Percentiles rank a stretch among this genome's conserved stretches.
These are phyloP conservation scores for Globisporangium polare DNA, from an alignment of 352 stramenopile genomes.

Conservation along the genomic window DNA sequence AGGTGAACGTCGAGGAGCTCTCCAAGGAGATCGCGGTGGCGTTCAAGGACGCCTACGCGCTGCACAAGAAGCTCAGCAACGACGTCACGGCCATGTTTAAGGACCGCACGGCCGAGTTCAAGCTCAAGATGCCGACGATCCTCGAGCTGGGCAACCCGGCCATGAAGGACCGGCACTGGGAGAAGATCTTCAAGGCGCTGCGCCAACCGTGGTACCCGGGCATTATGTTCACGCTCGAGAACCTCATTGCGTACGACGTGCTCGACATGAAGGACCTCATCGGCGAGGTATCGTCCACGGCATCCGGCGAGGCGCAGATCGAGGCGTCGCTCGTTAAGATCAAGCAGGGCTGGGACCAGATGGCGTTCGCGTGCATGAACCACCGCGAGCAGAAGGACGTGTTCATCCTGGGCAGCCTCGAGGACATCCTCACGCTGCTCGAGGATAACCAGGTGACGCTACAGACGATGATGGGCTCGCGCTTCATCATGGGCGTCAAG, in stretches of 20 bases:
- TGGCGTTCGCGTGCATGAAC: constrained; percentile 78
- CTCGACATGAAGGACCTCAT: constrained; percentile 88
- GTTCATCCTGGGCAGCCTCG: constrained; percentile 88
- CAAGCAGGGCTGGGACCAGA: constrained; percentile 85
- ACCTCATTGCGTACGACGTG: constrained; percentile 85
- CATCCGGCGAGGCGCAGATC: constrained; percentile 88
- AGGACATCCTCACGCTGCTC: constrained; percentile 87
- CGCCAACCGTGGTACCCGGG: constrained; percentile 87
- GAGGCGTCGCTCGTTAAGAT: constrained; percentile 88
- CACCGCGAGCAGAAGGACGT: constrained; percentile 85
- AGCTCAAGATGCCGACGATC: constrained; percentile 89
- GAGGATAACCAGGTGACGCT: constrained; percentile 92
- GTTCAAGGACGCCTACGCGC: constrained; percentile 87
- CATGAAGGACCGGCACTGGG: constrained; percentile 95
- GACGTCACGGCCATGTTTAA: constrained; percentile 87
- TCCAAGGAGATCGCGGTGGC: constrained; percentile 81
- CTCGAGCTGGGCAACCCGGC: constrained; percentile 88
- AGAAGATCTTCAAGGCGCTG: constrained; percentile 91
- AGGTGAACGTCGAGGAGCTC: constrained; percentile 87
- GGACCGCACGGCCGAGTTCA: constrained; percentile 87
- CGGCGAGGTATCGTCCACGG: constrained; percentile 77
- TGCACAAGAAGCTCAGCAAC: constrained; percentile 92
- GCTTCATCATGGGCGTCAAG: constrained; percentile 90
- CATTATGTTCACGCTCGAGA: constrained; percentile 87
- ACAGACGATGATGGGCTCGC: constrained; percentile 92